Evolutionary conservation across 768 basidiomycete genomes (phyloP).

Genomic region (Collybia sp.): DNA sequence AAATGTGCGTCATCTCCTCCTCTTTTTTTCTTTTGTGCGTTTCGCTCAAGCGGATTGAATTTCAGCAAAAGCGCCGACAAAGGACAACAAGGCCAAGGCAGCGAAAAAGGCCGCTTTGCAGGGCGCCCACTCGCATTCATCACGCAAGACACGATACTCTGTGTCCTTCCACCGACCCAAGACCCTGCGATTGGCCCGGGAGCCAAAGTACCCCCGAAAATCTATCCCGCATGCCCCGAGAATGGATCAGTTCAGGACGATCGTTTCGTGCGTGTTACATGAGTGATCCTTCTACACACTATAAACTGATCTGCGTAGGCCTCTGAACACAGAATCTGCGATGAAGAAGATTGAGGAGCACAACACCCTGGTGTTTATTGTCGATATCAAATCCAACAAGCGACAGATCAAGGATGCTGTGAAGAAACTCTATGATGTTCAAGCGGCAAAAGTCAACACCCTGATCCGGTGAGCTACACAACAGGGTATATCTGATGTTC

Average conservation of each 20-base stretch:
- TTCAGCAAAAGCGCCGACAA: slow-evolving; percentile 29
- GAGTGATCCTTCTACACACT: not conserved
- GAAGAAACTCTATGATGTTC: slow-evolving; percentile 98
- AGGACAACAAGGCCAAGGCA: slow-evolving; percentile 76
- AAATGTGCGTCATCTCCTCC: not conserved
- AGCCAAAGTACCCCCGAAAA: slow-evolving; percentile 94
- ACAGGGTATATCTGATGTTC: not conserved
- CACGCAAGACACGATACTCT: slow-evolving; percentile 78
- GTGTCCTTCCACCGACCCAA: slow-evolving; percentile 97
- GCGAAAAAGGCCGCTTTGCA: slow-evolving; percentile 97
- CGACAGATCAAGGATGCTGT: slow-evolving; percentile 99
- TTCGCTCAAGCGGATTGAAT: not conserved
- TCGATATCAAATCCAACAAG: slow-evolving; percentile 95
- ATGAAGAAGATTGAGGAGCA: slow-evolving; percentile 99
- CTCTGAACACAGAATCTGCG: slow-evolving; percentile 92
- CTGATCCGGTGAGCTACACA: slow-evolving; percentile 78
- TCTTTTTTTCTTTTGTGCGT: not conserved
- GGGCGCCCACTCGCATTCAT: slow-evolving; percentile 69
- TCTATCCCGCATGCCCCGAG: slow-evolving; percentile 86
- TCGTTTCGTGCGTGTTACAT: slow-evolving; percentile 68
- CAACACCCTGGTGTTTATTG: slow-evolving; percentile 98
- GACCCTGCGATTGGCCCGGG: slow-evolving; percentile 79
- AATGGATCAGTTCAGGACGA: slow-evolving; percentile 96
- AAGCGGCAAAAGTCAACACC: slow-evolving; percentile 96
- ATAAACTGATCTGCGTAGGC: slow-evolving; percentile 33